These are phyloP conservation scores for Kwoniella heveanensis DNA, from an alignment of 768 basidiomycete species.

Conservation along the genomic window DNA sequence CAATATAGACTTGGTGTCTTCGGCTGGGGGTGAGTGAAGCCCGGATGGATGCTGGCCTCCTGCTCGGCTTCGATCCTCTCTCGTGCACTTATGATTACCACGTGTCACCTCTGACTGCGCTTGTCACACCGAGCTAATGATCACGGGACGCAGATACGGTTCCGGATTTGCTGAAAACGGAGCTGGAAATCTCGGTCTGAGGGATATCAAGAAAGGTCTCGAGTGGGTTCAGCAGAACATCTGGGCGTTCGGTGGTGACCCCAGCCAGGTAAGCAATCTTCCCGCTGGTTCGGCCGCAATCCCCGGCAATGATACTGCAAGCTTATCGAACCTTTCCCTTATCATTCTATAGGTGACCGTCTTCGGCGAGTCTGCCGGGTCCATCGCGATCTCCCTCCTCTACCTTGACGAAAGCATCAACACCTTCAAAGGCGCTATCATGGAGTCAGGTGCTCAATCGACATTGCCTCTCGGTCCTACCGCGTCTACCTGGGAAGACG, in stretches of 20 bases:
- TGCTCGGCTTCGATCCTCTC: too few relatives aligned
- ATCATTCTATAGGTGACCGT: constrained; percentile 61
- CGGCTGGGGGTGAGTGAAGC: constrained; percentile 57
- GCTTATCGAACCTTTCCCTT: too few relatives aligned
- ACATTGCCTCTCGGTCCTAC: constrained; percentile 25
- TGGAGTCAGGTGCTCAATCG: constrained; percentile 40
- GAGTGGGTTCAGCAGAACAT: constrained; percentile 69
- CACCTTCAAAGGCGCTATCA: constrained; percentile 29
- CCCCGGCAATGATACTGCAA: too few relatives aligned
- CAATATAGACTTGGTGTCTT: constrained; percentile 63
- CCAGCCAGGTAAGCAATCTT: constrained; percentile 40
- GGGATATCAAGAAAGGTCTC: constrained; percentile 66
- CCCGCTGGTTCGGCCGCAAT: too few relatives aligned
- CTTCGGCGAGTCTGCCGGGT: constrained; percentile 64
- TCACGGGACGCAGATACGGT: constrained; percentile 37
- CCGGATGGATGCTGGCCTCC: too few relatives aligned
- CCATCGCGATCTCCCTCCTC: constrained; percentile 61
- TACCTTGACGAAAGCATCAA: constrained; percentile 39
- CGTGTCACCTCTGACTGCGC: too few relatives aligned
- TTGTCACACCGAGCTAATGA: too few relatives aligned
- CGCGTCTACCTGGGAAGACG: constrained; percentile 30
- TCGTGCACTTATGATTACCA: too few relatives aligned
- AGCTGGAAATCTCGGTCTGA: constrained; percentile 62
- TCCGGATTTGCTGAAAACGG: constrained; percentile 38
- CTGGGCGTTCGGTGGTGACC: constrained; percentile 67